These are phyloP conservation scores for Trichoderma asperellum DNA, from an alignment of 2,329 filamentous ascomycete genomes.

Conservation along the genomic window DNA sequence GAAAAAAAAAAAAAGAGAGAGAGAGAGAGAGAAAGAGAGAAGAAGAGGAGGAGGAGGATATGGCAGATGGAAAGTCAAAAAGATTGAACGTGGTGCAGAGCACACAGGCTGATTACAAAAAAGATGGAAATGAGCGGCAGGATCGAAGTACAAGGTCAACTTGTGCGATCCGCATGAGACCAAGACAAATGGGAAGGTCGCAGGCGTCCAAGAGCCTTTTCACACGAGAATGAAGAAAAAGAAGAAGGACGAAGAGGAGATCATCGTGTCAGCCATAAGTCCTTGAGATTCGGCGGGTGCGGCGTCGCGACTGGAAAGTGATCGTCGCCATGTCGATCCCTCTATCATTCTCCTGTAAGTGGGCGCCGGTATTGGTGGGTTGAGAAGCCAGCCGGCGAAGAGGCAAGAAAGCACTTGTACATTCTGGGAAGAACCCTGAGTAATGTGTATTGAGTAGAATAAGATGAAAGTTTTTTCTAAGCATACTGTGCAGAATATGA, in stretches of 20 bases:
- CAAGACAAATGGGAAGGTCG: slow-evolving; percentile 17
- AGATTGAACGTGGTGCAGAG: slow-evolving; percentile 5
- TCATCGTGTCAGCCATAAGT: neutral
- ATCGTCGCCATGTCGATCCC: neutral
- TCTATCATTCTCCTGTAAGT: neutral
- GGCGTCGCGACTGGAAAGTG: neutral
- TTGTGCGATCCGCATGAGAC: slow-evolving; percentile 5
- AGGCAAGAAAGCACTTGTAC: neutral
- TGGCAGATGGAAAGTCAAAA: neutral
- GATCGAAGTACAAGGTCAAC: slow-evolving; percentile 1
- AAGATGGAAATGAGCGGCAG: slow-evolving; percentile 7
- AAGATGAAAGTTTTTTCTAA: neutral
- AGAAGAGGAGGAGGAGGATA: neutral
- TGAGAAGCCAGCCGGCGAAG: neutral
- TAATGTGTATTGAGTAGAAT: neutral
- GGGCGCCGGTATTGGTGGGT: neutral
- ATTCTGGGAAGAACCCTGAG: neutral
- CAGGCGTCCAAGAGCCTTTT: neutral
- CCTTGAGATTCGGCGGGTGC: slow-evolving; percentile 1
- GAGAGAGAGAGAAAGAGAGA: neutral
- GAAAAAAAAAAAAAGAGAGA: neutral
- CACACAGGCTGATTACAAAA: neutral
- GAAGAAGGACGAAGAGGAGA: neutral
- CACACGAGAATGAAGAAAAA: neutral
- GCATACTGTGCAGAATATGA: neutral